Percentiles rank a stretch among this genome's conserved stretches.
phyloP scores from a whole-genome alignment of 805 yeast species.

The Yarrowia divulgata region DNA sequence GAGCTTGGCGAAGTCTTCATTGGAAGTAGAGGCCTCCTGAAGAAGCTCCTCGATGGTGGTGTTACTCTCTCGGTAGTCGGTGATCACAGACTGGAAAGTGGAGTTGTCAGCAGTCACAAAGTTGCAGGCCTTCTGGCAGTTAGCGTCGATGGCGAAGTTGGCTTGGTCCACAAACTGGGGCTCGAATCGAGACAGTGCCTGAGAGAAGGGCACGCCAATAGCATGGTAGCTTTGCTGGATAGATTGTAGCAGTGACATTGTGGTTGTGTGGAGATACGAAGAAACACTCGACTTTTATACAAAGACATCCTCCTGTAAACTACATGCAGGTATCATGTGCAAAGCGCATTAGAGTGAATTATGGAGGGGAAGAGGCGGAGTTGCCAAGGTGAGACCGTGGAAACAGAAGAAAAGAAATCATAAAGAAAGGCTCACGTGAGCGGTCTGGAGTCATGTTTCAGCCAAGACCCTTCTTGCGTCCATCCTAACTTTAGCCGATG shows the following conservation, averaged over 20 bases:
- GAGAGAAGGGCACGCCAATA: constrained; percentile 16
- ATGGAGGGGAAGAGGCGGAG: constrained; percentile 22
- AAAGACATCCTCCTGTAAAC: constrained; percentile 4
- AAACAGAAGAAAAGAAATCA: background rate
- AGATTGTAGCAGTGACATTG: constrained; percentile 17
- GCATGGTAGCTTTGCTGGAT: constrained; percentile 26
- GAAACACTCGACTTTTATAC: background rate
- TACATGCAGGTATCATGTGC: constrained; percentile 24
- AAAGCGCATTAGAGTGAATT: background rate
- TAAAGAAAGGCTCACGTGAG: background rate
- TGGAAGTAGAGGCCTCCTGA: background rate
- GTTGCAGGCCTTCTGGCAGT: constrained; percentile 14
- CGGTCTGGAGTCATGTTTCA: too few species aligned
- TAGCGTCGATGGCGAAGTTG: constrained; percentile 16
- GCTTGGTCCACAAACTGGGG: constrained; percentile 6
- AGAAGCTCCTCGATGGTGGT: constrained; percentile 8
- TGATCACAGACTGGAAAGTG: constrained; percentile 18
- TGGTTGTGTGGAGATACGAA: background rate
- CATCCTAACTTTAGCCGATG: background rate
- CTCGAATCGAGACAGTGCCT: constrained; percentile 20
- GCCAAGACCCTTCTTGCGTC: too few species aligned
- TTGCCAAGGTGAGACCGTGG: constrained; percentile 8
- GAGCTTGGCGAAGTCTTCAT: constrained; percentile 11
- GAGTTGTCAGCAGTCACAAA: constrained; percentile 14
- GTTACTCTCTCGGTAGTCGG: constrained; percentile 16